Base-by-base conservation (phyloP, 1,284 basidiomycete species). In the Rhodotorula sp. region DNA sequence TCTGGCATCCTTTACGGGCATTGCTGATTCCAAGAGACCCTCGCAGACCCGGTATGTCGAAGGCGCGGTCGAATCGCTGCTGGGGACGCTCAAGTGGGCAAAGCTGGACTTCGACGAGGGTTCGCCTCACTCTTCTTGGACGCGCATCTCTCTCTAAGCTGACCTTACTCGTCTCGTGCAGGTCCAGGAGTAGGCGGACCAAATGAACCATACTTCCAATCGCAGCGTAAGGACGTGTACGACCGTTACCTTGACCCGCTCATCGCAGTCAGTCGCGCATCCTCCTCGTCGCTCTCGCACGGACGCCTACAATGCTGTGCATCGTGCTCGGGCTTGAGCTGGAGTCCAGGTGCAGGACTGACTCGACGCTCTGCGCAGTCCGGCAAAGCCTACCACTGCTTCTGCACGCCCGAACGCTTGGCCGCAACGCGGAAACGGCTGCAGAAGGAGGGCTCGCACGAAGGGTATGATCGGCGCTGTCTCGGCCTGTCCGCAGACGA, bases 321-420 rank as follows among this genome's bases (percentile, higher is more conserved):
- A 34, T 34, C 5, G 34, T 34, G 5, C 34, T 34, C 34, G 34
- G 5, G 34, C 34, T 34, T 34, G 34, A 34, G 34, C 34, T 34
- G 5, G 34, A 34, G 34, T 34, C 34, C 34, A 34, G 34, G 34
- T 34, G 34, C 34, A 34, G 34, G 34, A 34, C 34, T 34, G 34
- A 34, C 2, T 34, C 34, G 34, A 34, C 34, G 5, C 34, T 34
- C 34, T 34, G 34, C 34, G n/a, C 68, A 76, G 70, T 46, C 86
- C 25, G 91, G 90, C 1, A 87, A 91, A 68, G 97, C 96, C 4
- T 99, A 99, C 81, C 88, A 92, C 41, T 98, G 97, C 81, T 99
- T 99, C 83, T 97, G 95, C 80, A 87, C 89, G 0, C 84, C 87
- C 0, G 87, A 90, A 70, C 86, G 87, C 60, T 84, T 97, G 1